Conservation (phyloP, 169 alveolate genomes). For the Besnoitia besnoiti region DNA sequence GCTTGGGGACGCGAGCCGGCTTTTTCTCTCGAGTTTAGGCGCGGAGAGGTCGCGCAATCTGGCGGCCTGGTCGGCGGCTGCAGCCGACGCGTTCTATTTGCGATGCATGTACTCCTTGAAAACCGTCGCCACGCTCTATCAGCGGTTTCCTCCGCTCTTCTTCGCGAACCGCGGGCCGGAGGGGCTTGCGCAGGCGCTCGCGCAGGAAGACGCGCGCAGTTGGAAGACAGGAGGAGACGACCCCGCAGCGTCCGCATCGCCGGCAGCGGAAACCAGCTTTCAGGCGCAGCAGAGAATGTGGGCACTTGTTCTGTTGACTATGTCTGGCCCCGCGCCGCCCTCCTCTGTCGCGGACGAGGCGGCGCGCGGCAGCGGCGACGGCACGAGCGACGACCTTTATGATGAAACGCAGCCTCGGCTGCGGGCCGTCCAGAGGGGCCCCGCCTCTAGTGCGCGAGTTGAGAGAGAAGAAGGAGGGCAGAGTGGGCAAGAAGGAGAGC, state of each 20-base stretch:
- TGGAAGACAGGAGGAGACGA: too few species aligned
- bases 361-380: too few species aligned
- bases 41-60: neutral
- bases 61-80: neutral
- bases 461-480: neutral
- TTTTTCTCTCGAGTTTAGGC: neutral
- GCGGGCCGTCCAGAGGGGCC: too few species aligned
- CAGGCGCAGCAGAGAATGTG: neutral
- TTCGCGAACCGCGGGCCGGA: neutral
- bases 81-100: neutral
- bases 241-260: neutral
- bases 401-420: too few species aligned
- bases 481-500: neutral
- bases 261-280: neutral
- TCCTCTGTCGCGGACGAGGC: too few species aligned
- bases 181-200: too few species aligned
- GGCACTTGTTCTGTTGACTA: neutral
- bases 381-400: too few species aligned
- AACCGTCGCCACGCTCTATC: neutral
- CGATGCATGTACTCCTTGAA: neutral
- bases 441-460: too few species aligned
- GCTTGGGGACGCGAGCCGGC: neutral
- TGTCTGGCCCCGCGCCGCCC: neutral
- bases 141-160: conserved; percentile 31
- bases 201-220: neutral